Evolutionary conservation across 2,329 filamentous ascomycete genomes (phyloP).

Genomic region (Alternaria viburni): DNA sequence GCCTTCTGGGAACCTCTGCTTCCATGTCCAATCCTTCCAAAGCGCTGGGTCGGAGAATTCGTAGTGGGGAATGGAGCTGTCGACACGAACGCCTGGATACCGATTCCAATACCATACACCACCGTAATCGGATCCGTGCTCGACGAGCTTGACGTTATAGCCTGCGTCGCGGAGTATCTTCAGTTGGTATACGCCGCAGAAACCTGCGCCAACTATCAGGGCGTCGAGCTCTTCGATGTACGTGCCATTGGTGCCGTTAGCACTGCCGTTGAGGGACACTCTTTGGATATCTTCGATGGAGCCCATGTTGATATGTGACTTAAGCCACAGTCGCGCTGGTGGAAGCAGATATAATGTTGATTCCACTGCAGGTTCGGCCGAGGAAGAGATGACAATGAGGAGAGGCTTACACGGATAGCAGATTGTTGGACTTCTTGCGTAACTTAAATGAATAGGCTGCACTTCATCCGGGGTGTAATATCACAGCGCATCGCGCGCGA

Average conservation of each 20-base stretch:
- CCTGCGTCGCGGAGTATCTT: conserved; percentile 32
- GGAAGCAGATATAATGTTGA: not conserved
- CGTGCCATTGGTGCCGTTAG: not conserved
- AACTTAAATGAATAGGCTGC: not conserved
- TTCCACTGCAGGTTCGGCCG: not conserved
- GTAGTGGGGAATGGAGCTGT: conserved; percentile 28
- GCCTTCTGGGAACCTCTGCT: conserved; percentile 26
- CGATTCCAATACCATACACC: conserved; percentile 39
- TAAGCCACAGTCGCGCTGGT: not conserved
- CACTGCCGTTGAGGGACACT: not conserved
- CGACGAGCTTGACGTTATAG: conserved; percentile 30
- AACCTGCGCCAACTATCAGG: conserved; percentile 36
- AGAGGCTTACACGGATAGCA: not conserved
- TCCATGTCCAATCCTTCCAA: conserved; percentile 27
- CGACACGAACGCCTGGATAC: conserved; percentile 39
- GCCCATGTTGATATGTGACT: not conserved
- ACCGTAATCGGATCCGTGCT: conserved; percentile 24
- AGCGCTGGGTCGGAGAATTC: conserved; percentile 29
- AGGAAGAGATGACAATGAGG: not conserved
- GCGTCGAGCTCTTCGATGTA: conserved; percentile 24
- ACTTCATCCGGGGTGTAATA: not conserved
- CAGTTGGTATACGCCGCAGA: conserved; percentile 37
- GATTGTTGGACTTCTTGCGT: not conserved
- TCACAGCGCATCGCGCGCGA: not conserved
- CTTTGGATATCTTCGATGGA: conserved; percentile 3